Percentiles rank a stretch among this genome's conserved stretches.
phyloP scores from a whole-genome alignment of 345 rosid species.

The Sisymbrium irio region DNA sequence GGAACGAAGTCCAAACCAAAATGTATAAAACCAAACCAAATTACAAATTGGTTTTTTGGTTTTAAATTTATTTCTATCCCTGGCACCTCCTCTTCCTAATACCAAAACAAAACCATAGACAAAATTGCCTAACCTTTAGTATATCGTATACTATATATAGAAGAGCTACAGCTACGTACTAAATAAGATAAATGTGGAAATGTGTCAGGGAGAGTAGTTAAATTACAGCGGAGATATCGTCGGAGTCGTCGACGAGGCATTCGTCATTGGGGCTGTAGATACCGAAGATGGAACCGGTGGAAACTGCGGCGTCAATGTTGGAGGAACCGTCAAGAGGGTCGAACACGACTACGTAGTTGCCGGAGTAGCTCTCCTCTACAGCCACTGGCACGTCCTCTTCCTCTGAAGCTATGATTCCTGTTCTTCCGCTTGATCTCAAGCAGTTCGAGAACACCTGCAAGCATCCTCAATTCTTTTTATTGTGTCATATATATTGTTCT shows the following conservation, averaged over 20 bases:
- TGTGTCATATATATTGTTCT: neutral
- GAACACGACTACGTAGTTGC: constrained; percentile 86
- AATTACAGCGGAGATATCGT: constrained; percentile 46
- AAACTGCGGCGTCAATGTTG: constrained; percentile 91
- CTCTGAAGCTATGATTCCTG: constrained; percentile 94
- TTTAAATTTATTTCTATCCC: no score
- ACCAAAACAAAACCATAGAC: neutral
- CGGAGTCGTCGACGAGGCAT: constrained; percentile 68
- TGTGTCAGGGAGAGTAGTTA: neutral
- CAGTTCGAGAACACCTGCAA: constrained; percentile 91
- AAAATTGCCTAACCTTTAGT: neutral
- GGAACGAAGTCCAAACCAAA: neutral
- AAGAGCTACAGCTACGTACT: no score
- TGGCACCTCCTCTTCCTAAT: no score
- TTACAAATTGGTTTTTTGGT: no score
- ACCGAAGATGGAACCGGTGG: constrained; percentile 95
- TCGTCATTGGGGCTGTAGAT: constrained; percentile 94
- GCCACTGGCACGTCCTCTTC: constrained; percentile 99
- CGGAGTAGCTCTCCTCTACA: constrained; percentile 90
- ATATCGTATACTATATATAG: neutral
- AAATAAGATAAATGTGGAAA: neutral
- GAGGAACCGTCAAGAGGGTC: constrained; percentile 98
- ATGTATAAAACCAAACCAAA: neutral
- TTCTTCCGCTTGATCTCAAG: constrained; percentile 87
- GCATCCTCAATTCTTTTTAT: neutral